Percentiles rank a stretch among this genome's conserved stretches.
Evolutionary conservation across 139 green algal genomes (phyloP).

Genomic region (Picochlorum sp.): DNA sequence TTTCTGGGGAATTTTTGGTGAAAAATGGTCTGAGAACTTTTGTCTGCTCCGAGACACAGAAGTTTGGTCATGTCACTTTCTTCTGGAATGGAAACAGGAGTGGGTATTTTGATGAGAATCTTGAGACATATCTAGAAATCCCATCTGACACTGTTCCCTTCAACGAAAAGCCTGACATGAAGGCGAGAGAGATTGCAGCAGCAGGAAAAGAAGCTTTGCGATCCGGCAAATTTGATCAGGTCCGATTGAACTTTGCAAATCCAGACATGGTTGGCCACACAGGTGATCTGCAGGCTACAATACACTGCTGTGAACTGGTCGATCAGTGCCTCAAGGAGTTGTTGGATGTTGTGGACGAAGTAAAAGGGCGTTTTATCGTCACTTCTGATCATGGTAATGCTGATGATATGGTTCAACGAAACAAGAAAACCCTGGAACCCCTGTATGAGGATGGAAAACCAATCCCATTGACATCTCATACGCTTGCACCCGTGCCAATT

Average conservation of each 20-base stretch:
- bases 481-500: conserved; percentile 81
- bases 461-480: conserved; percentile 87
- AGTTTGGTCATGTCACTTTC: conserved; percentile 65
- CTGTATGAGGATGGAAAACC: conserved; percentile 52
- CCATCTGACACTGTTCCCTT: conserved; percentile 85
- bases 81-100: conserved; percentile 98
- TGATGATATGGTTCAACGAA: conserved; percentile 90
- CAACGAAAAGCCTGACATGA: conserved; percentile 91
- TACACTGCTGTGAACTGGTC: conserved; percentile 47
- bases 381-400: conserved; percentile 92
- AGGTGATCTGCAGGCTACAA: conserved; percentile 62
- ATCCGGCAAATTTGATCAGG: conserved; percentile 54
- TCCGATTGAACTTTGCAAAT: conserved; percentile 77
- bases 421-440: conserved; percentile 76
- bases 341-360: conserved; percentile 40
- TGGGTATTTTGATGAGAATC: conserved; percentile 80
- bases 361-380: conserved; percentile 66
- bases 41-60: conserved; percentile 88
- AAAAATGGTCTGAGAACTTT: conserved; percentile 72
- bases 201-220: conserved; percentile 77
- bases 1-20: conserved; percentile 66
- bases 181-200: conserved; percentile 84
- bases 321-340: conserved; percentile 77
- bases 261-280: conserved; percentile 86
- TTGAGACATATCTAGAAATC: conserved; percentile 92